phyloP scores from a whole-genome alignment of 768 basidiomycete species.

The Lentinula sp. region DNA sequence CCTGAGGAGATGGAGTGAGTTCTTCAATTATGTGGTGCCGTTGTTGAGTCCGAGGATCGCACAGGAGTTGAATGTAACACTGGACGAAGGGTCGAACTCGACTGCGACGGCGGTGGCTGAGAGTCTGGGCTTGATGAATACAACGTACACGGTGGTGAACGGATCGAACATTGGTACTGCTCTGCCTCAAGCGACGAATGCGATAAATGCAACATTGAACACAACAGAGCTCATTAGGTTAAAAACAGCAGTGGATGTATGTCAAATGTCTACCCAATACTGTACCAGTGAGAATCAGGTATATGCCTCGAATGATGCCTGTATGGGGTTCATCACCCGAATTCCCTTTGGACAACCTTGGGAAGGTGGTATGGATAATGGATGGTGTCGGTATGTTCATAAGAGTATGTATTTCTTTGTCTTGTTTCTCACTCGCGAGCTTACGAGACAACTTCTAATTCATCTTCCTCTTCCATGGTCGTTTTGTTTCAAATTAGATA shows the following conservation, averaged over 20 bases:
- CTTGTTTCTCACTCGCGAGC: too few species aligned
- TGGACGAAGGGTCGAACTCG: neutral
- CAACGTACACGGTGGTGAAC: too few species aligned
- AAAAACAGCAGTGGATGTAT: slow-evolving; percentile 5
- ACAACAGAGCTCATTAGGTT: neutral
- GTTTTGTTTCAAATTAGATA: neutral
- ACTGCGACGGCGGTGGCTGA: neutral
- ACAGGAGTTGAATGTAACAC: too few species aligned
- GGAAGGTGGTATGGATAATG: slow-evolving; percentile 7
- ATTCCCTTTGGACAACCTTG: slow-evolving; percentile 7
- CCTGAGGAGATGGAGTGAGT: slow-evolving; percentile 1
- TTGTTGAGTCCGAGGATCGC: slow-evolving; percentile 3
- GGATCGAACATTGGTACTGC: too few species aligned
- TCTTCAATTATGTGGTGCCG: slow-evolving; percentile 2
- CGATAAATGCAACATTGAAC: neutral
- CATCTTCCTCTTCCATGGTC: too few species aligned
- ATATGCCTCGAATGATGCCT: slow-evolving; percentile 3
- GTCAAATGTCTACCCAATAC: slow-evolving; percentile 2
- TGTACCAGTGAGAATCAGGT: slow-evolving; percentile 5
- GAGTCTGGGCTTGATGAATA: too few species aligned
- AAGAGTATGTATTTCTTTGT: neutral
- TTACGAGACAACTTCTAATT: too few species aligned
- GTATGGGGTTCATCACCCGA: neutral
- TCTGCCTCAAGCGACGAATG: too few species aligned
- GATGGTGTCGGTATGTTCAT: slow-evolving; percentile 1